Evolutionary conservation across 306 rosid genomes (phyloP).

Genomic region (Medicago lupulina): DNA sequence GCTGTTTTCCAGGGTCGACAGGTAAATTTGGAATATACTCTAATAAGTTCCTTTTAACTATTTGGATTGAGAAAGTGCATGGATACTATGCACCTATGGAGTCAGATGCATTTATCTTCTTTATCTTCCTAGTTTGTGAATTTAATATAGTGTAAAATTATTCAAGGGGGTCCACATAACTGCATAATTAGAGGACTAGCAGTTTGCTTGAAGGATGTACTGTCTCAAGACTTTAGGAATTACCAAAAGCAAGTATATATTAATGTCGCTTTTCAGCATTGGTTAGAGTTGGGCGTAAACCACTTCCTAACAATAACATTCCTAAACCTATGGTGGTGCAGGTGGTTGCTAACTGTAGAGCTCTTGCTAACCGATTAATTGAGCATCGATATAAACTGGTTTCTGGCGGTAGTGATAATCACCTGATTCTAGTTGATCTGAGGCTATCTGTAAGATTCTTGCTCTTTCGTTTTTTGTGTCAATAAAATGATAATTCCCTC

Average conservation of each 20-base stretch:
- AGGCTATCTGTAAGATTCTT: slow-evolving; percentile 49
- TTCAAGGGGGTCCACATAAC: slow-evolving; percentile 99
- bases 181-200: slow-evolving; percentile 96
- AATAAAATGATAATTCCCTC: too few relatives aligned
- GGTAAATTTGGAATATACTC: slow-evolving; percentile 53
- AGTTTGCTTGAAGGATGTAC: slow-evolving; percentile 82
- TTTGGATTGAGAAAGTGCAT: slow-evolving; percentile 16
- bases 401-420: slow-evolving; percentile 95
- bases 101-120: slow-evolving; percentile 30
- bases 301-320: not conserved
- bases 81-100: not conserved
- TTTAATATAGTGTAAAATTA: slow-evolving; percentile 14
- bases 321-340: too few relatives aligned
- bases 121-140: slow-evolving; percentile 37
- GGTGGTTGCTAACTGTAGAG: too few relatives aligned
- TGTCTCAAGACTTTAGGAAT: slow-evolving; percentile 71
- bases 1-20: slow-evolving; percentile 95
- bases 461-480: too few relatives aligned
- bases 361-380: slow-evolving; percentile 55
- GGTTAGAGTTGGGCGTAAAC: slow-evolving; percentile 1
- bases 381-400: slow-evolving; percentile 78
- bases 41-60: slow-evolving; percentile 13
- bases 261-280: slow-evolving; percentile 23
- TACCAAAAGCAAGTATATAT: slow-evolving; percentile 76
- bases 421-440: slow-evolving; percentile 85